These are phyloP conservation scores for Ogataea kodamae DNA, from an alignment of 805 yeast species.

Conservation along the genomic window DNA sequence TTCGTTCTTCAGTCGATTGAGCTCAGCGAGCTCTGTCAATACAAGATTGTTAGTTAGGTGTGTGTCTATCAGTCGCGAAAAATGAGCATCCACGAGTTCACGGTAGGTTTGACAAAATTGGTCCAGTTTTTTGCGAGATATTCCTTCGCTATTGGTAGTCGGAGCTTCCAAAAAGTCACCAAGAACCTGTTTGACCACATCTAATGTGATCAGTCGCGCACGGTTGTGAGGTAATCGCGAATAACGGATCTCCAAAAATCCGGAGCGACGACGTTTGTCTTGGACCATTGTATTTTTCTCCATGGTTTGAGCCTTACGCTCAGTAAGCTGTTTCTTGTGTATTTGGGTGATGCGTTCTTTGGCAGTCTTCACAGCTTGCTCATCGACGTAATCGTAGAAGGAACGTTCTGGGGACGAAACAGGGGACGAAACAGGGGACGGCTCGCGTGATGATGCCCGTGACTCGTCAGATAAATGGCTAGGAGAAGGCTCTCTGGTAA, in stretches of 20 bases:
- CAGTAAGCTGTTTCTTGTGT: slow-evolving; percentile 6
- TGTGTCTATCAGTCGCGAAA: slow-evolving; percentile 34
- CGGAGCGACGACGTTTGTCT: slow-evolving; percentile 12
- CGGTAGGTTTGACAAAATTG: slow-evolving; percentile 24
- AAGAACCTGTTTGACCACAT: slow-evolving; percentile 32
- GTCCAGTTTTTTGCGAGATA: slow-evolving; percentile 16
- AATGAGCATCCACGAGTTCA: slow-evolving; percentile 26
- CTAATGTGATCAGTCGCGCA: slow-evolving; percentile 30
- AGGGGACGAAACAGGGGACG: slow-evolving; percentile 1
- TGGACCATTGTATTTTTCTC: slow-evolving; percentile 6
- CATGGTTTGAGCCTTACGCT: slow-evolving; percentile 5
- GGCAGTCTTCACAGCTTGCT: slow-evolving; percentile 5
- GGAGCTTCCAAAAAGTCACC: slow-evolving; percentile 26
- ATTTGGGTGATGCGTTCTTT: slow-evolving; percentile 6
- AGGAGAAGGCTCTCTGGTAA: not conserved
- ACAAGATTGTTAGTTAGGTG: slow-evolving; percentile 35
- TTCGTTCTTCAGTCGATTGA: slow-evolving; percentile 30
- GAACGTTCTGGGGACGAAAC: slow-evolving; percentile 1
- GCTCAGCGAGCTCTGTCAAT: slow-evolving; percentile 28
- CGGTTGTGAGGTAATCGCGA: slow-evolving; percentile 28
- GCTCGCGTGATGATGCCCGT: slow-evolving; percentile 4
- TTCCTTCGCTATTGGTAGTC: slow-evolving; percentile 16
- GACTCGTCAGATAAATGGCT: slow-evolving; percentile 5
- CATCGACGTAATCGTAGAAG: slow-evolving; percentile 11
- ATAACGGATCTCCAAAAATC: slow-evolving; percentile 23